phyloP scores from a whole-genome alignment of 2,329 filamentous ascomycete genomes.

The Penicillium freii region DNA sequence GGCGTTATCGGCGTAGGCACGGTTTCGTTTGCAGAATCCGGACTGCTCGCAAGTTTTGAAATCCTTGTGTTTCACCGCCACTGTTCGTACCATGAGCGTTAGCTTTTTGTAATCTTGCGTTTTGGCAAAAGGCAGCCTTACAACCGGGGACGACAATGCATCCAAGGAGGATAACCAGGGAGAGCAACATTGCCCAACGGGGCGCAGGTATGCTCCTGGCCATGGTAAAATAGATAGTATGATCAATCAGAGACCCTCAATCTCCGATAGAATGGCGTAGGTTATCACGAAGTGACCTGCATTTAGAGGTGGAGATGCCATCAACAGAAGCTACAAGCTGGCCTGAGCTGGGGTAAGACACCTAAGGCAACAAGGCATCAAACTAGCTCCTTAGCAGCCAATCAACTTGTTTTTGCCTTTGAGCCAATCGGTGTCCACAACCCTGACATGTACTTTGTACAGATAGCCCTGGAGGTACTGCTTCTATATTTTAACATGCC shows the following conservation, averaged over 20 bases:
- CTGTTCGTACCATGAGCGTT: constrained; percentile 46
- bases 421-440: background rate
- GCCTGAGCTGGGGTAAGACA: constrained; percentile 35
- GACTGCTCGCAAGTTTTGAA: constrained; percentile 97
- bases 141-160: constrained; percentile 64
- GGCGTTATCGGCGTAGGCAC: constrained; percentile 79
- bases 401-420: background rate
- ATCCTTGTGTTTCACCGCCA: constrained; percentile 86
- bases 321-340: constrained; percentile 34
- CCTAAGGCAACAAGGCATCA: constrained; percentile 24
- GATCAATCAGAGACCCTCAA: constrained; percentile 37
- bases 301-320: constrained; percentile 24
- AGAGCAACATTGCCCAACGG: constrained; percentile 65
- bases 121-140: constrained; percentile 42
- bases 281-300: constrained; percentile 26
- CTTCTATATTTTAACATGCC: background rate
- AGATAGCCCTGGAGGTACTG: background rate
- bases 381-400: background rate
- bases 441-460: background rate
- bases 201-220: constrained; percentile 52
- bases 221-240: constrained; percentile 44
- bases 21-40: constrained; percentile 95
- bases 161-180: constrained; percentile 58
- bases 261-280: constrained; percentile 26
- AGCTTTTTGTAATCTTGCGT: background rate